phyloP scores from a whole-genome alignment of 805 yeast genomes.

The Schwanniomyces occidentalis region DNA sequence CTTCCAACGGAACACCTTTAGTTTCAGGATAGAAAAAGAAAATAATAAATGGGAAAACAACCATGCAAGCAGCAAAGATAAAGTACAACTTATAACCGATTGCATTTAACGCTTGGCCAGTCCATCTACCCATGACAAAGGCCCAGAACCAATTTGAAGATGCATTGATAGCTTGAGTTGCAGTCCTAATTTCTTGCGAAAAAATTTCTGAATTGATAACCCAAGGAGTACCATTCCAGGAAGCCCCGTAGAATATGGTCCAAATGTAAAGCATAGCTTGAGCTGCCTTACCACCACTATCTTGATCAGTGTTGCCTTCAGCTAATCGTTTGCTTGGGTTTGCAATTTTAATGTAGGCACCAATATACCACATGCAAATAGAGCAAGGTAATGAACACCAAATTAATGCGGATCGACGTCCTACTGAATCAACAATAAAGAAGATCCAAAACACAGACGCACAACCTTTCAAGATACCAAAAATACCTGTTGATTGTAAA shows the following conservation, averaged over 20 bases:
- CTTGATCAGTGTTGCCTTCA: conserved; percentile 17
- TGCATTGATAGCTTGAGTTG: conserved; percentile 45
- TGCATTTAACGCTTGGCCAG: conserved; percentile 43
- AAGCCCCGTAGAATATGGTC: conserved; percentile 44
- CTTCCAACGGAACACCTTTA: conserved; percentile 35
- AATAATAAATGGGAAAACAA: conserved; percentile 27
- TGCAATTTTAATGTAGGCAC: conserved; percentile 45
- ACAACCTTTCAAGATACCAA: conserved; percentile 50
- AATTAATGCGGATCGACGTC: conserved; percentile 45
- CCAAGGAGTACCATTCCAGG: conserved; percentile 51
- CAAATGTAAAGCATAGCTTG: conserved; percentile 47
- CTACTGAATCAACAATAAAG: conserved; percentile 46
- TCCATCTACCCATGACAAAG: conserved; percentile 47
- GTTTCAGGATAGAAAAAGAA: conserved; percentile 40
- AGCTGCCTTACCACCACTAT: conserved; percentile 44
- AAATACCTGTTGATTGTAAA: conserved; percentile 52
- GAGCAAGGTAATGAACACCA: conserved; percentile 41
- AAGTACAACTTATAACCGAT: conserved; percentile 48
- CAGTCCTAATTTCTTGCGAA: conserved; percentile 43
- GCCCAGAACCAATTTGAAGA: conserved; percentile 53
- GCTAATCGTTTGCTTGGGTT: conserved; percentile 25
- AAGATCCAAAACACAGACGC: conserved; percentile 46
- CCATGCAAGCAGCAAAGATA: conserved; percentile 36
- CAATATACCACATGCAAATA: conserved; percentile 48
- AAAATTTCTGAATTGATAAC: conserved; percentile 49